Evolutionary conservation across 208 protist genomes (phyloP).

Genomic region (Crithidia expoeki): DNA sequence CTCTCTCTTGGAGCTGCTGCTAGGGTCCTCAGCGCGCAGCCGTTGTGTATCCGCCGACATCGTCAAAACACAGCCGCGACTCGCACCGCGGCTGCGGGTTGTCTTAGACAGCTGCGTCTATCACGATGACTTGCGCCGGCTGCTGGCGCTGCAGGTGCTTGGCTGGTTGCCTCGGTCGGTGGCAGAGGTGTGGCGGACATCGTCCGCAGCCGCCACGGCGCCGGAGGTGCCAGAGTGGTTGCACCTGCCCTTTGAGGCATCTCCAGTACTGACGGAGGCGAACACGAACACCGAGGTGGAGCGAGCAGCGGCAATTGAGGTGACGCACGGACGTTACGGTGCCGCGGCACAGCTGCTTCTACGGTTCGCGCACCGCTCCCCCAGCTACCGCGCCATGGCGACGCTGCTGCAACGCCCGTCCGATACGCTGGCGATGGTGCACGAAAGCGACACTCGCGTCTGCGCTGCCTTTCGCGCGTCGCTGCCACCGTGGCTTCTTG

Average conservation of each 20-base stretch:
- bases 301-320: constrained; percentile 72
- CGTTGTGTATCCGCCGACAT: background rate
- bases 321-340: constrained; percentile 49
- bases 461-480: constrained; percentile 57
- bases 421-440: constrained; percentile 33
- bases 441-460: constrained; percentile 42
- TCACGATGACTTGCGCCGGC: constrained; percentile 42
- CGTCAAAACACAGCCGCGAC: constrained; percentile 10
- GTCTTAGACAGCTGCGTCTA: constrained; percentile 19
- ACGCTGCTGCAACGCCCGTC: constrained; percentile 44
- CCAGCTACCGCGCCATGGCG: constrained; percentile 52
- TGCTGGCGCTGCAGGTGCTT: constrained; percentile 71
- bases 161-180: constrained; percentile 61
- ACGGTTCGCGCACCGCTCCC: constrained; percentile 39
- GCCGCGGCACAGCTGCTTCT: constrained; percentile 50
- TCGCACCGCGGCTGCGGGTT: constrained; percentile 10
- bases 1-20: constrained; percentile 58
- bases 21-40: background rate
- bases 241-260: constrained; percentile 15
- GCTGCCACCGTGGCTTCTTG: constrained; percentile 75
- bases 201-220: background rate
- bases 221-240: constrained; percentile 14
- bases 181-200: constrained; percentile 4
- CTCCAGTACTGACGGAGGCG: constrained; percentile 17
- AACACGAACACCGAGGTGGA: constrained; percentile 45